These are phyloP conservation scores for Phytophthora multivora DNA, from an alignment of 352 stramenopile species.

Conservation along the genomic window DNA sequence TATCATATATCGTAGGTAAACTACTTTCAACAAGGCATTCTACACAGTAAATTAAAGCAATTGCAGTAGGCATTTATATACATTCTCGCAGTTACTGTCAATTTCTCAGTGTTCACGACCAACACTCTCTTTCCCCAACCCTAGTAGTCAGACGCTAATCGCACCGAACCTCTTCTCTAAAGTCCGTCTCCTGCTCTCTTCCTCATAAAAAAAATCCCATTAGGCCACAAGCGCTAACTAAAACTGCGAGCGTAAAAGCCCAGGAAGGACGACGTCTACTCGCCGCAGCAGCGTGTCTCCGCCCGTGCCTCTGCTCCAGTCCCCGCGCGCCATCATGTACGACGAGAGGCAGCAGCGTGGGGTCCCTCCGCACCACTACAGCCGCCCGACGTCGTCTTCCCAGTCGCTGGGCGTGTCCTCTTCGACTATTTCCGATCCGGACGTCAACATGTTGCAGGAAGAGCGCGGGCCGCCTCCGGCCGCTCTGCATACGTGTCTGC, in stretches of 20 bases:
- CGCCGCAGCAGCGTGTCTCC: constrained; percentile 14
- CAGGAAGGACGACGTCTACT: constrained; percentile 14
- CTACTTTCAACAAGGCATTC: neutral
- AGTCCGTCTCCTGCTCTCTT: constrained; percentile 5
- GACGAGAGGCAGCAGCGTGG: constrained; percentile 7
- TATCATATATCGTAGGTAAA: neutral
- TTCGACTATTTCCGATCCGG: constrained; percentile 42
- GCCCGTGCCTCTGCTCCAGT: constrained; percentile 32
- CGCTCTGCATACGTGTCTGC: constrained; percentile 61
- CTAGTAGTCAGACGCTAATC: constrained; percentile 11
- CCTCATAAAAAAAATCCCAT: neutral
- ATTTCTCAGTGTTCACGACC: too few species aligned
- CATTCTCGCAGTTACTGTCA: too few species aligned
- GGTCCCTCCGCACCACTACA: neutral
- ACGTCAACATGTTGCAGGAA: constrained; percentile 55
- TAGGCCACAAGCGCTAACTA: too few species aligned
- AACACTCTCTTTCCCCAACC: neutral
- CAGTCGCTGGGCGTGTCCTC: constrained; percentile 44
- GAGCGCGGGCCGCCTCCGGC: constrained; percentile 13
- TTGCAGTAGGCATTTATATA: too few species aligned
- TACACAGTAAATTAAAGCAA: too few species aligned
- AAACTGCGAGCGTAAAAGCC: too few species aligned
- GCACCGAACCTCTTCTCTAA: constrained; percentile 4
- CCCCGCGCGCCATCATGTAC: constrained; percentile 29
- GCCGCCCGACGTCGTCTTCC: constrained; percentile 39